Base-by-base conservation (phyloP, 2,329 filamentous ascomycete genomes). In the Cladosporium sp. region DNA sequence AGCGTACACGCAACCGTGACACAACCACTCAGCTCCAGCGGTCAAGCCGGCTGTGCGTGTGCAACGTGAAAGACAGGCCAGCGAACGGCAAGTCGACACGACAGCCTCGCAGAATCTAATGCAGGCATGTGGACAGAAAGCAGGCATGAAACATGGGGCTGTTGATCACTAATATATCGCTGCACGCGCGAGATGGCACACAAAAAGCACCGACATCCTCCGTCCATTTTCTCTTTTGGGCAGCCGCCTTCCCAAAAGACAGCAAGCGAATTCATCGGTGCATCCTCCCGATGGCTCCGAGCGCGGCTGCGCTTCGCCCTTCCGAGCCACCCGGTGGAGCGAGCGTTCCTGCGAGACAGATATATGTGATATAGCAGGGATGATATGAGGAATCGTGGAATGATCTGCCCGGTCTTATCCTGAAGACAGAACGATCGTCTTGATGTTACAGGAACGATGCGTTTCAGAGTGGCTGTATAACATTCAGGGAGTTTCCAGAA, bases 31-130 rank as follows among this genome's bases (percentile, higher is more conserved):
- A 62, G 15, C 44, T 54, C 38, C 24, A 47, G 24, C 30, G 41
- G 58, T 41, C 59, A 34, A 62, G 59, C 59, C 36, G 59, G 41
- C 15, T 26, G 59, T 52, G 59, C 28, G 18, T 62, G 59, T 62
- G 44, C 44, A 36, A 62, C 59, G 11, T 38, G 15, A 18, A 21
- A 44, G 21, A 24, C 3, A 38, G 30, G 30, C 30, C 51, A 64
- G 61, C 61, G 61, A 64, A 64, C 61, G 61, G 61, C 61, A 64
- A 28, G 34, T 64, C 36, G 61, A 64, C 61, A 64, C 61, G 61
- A 64, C 61, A 44, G 11, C 49, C 21, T 54, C 32, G 58, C 58
- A 47, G 15, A n/a, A 2, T 26, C 51, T 32, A 18, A 15, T 55
- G 52, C 52, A 55, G 18, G 52, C 52, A 55, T 30, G 28, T 30